Evolutionary conservation across 1,284 basidiomycete genomes (phyloP).

Genomic region (Coniophora puteana): DNA sequence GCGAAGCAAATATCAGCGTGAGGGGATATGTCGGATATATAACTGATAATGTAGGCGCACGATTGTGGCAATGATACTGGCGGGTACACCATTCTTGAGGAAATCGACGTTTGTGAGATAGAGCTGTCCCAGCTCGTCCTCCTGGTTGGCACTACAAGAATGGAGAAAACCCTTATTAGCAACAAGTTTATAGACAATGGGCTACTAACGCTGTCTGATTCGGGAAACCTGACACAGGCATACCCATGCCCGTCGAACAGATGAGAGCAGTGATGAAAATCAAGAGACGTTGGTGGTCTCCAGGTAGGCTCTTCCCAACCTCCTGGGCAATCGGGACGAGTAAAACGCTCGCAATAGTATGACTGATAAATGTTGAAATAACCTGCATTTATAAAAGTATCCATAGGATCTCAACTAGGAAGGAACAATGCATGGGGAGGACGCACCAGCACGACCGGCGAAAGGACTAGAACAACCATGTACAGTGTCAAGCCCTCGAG

Average conservation of each 20-base stretch:
- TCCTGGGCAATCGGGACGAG: conserved; percentile 94
- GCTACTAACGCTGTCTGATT: conserved; percentile 87
- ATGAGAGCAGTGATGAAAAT: conserved; percentile 92
- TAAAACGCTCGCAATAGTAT: conserved; percentile 95
- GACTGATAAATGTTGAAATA: conserved; percentile 89
- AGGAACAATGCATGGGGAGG: conserved; percentile 26
- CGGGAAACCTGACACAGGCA: conserved; percentile 97
- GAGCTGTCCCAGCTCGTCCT: conserved; percentile 90
- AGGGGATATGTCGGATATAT: neutral
- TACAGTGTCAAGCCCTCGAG: conserved; percentile 77
- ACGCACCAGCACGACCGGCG: conserved; percentile 82
- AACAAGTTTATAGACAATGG: conserved; percentile 5
- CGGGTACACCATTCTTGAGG: conserved; percentile 90
- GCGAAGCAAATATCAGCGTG: neutral
- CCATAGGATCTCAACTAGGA: neutral
- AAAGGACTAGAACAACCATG: conserved; percentile 82
- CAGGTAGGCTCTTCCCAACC: conserved; percentile 77
- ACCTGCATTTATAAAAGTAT: conserved; percentile 39
- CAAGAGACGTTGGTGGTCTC: conserved; percentile 70
- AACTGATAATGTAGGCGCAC: conserved; percentile 40
- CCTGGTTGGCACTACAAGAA: conserved; percentile 76
- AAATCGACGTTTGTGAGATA: conserved; percentile 89
- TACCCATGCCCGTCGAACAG: conserved; percentile 96
- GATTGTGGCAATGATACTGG: conserved; percentile 82
- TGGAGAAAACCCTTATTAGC: conserved; percentile 9